Evolutionary conservation across 306 rosid genomes (phyloP).

Genomic region (Quercus glauca): DNA sequence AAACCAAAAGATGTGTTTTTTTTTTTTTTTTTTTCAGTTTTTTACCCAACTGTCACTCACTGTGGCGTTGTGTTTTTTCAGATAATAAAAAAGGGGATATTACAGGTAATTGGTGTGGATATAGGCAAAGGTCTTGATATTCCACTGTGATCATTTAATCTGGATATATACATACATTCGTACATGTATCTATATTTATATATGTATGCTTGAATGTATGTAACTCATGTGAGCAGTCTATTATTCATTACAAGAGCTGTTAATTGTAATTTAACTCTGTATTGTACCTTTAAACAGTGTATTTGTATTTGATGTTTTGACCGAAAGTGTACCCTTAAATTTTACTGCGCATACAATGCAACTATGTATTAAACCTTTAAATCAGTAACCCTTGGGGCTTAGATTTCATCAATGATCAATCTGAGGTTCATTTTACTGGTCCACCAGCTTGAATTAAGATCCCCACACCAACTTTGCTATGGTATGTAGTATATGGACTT

Average conservation of each 20-base stretch:
- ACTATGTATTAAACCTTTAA: too few species aligned
- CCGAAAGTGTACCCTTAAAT: too few species aligned
- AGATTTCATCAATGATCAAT: not conserved
- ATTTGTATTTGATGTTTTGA: not conserved
- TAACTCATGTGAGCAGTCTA: not conserved
- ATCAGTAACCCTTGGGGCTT: not conserved
- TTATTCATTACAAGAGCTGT: not conserved
- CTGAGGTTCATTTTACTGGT: not conserved
- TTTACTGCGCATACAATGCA: too few species aligned
- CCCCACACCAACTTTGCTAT: not conserved
- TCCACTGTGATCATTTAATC: slow-evolving; percentile 55
- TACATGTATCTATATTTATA: too few species aligned
- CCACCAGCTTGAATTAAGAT: not conserved
- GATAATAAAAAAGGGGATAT: slow-evolving; percentile 81
- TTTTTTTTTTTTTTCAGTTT: not conserved
- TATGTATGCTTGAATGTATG: not conserved
- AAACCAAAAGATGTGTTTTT: not conserved
- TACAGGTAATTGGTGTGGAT: slow-evolving; percentile 83
- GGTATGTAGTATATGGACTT: not conserved
- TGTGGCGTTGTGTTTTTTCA: slow-evolving; percentile 34
- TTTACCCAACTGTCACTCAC: not conserved
- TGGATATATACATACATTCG: not conserved
- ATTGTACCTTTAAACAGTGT: too few species aligned
- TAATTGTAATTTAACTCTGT: not conserved
- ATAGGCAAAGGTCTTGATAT: slow-evolving; percentile 88